These are phyloP conservation scores for Dothideomycetes sp. DNA, from an alignment of 2,329 filamentous ascomycete genomes.

Conservation along the genomic window DNA sequence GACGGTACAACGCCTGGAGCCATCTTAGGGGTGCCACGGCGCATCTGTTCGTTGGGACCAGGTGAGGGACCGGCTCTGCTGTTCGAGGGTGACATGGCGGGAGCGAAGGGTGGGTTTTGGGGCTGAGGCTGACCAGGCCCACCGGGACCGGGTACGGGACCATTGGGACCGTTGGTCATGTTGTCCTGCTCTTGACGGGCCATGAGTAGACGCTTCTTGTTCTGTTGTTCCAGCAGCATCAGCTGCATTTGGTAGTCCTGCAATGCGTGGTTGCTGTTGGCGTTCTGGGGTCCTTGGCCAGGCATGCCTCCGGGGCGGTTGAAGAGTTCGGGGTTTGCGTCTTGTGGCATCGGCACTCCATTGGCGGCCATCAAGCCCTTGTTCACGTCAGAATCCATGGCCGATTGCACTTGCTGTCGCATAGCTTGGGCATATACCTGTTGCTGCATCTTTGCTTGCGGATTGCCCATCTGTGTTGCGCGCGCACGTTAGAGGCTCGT, in stretches of 20 bases:
- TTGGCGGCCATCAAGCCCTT: slow-evolving; percentile 52
- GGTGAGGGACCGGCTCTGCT: slow-evolving; percentile 63
- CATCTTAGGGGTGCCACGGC: slow-evolving; percentile 67
- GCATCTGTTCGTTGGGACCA: slow-evolving; percentile 70
- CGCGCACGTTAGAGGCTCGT: not conserved
- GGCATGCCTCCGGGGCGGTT: slow-evolving; percentile 39
- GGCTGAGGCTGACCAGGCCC: slow-evolving; percentile 41
- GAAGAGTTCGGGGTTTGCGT: slow-evolving; percentile 50
- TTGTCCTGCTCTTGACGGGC: slow-evolving; percentile 70
- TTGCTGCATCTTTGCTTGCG: slow-evolving; percentile 10
- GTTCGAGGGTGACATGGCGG: slow-evolving; percentile 60
- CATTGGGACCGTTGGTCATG: slow-evolving; percentile 44
- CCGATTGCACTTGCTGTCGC: slow-evolving; percentile 71
- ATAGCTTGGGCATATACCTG: slow-evolving; percentile 65
- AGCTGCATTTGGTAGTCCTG: slow-evolving; percentile 87
- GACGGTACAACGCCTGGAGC: slow-evolving; percentile 60
- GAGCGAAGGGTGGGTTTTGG: slow-evolving; percentile 34
- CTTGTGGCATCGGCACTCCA: slow-evolving; percentile 62
- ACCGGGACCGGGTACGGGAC: slow-evolving; percentile 32
- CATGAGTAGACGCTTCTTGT: slow-evolving; percentile 79
- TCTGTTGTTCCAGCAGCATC: slow-evolving; percentile 79
- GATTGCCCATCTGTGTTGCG: slow-evolving; percentile 10
- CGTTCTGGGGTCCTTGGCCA: slow-evolving; percentile 28
- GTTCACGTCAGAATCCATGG: slow-evolving; percentile 62
- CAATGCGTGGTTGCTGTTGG: slow-evolving; percentile 65